Evolutionary conservation across 2,329 filamentous ascomycete species (phyloP).

Genomic region (Xylariaceae sp.): DNA sequence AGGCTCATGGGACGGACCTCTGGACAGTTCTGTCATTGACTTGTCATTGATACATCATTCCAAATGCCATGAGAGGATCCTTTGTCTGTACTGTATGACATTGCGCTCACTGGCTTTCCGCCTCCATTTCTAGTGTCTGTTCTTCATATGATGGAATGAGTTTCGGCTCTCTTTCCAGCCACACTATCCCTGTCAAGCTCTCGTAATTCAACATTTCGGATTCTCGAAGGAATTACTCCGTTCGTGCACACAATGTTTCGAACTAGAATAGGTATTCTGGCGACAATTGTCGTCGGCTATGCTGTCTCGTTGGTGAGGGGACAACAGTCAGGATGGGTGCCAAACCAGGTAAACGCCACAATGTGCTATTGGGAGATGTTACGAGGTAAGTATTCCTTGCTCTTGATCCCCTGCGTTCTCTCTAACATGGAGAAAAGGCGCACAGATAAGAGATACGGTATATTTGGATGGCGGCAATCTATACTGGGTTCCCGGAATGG

Average conservation of each 20-base stretch:
- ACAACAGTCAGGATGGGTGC: conserved; percentile 47
- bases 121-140: conserved; percentile 7
- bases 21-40: too few relatives aligned
- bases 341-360: conserved; percentile 50
- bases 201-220: conserved; percentile 9
- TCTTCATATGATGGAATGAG: conserved; percentile 23
- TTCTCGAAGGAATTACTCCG: neutral
- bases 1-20: conserved; percentile 15
- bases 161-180: conserved; percentile 11
- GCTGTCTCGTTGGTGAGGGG: conserved; percentile 32
- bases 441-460: conserved; percentile 49
- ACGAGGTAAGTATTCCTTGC: conserved; percentile 29
- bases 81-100: conserved; percentile 20
- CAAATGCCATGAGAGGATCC: conserved; percentile 11
- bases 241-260: conserved; percentile 27
- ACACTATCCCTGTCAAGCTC: conserved; percentile 10
- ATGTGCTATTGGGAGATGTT: conserved; percentile 55
- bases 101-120: conserved; percentile 13
- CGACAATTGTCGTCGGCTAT: conserved; percentile 28
- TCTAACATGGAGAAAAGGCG: conserved; percentile 4
- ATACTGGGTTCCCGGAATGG: conserved; percentile 48
- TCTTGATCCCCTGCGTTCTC: neutral
- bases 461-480: conserved; percentile 62
- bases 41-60: conserved; percentile 17
- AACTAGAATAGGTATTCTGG: conserved; percentile 22